Evolutionary conservation across 2,329 filamentous ascomycete genomes (phyloP), one percentile per base, ranked within the genome.

Genomic region (Aspergillus pseudoviridinutans): DNA sequence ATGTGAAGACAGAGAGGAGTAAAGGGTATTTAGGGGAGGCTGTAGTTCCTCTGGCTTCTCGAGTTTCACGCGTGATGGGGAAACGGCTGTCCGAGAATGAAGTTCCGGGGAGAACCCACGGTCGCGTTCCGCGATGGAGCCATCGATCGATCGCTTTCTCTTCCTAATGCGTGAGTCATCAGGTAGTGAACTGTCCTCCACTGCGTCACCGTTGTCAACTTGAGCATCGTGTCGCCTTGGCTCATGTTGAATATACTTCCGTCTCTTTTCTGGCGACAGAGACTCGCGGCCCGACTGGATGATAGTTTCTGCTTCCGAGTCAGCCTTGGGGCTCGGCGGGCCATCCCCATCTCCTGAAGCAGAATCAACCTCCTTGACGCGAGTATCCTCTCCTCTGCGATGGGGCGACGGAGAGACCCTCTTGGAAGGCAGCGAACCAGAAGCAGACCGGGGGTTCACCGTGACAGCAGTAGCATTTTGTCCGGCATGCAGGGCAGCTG

Each of bases 221-320:
- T 61, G 61, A 58, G 71, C 66, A 55, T 70, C 63, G 59, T 63
- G 66, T 54, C 67, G 69, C 63, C 68, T 67, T 52, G 68, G 68
- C 54, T 74, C 69, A 64, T 77, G 75, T 49, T 71, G 66, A 53
- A 76, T 74, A 56, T 70, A 69, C 57, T 74, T 75, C 57, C 73
- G 73, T 64, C 75, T 76, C 68, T 79, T 79, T 66, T 79, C 75
- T 4, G 78, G 77, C 6, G 78, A 78, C 55, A 77, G 61, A 32
- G 74, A 75, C 62, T 78, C 75, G 44, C 75, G 74, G 54, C 75
- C 75, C 12, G 75, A 79, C 63, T 79, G 76, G 56, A 80, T 80
- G 58, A 79, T 76, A 22, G 78, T 80, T 66, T 80, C 78, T 54
- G 78, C 78, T 68, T 80, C 78, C 49, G 77, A 79, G 64, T 80